Base-by-base conservation (phyloP, 2,329 filamentous ascomycete species). In the Nigrospora oryzae region DNA sequence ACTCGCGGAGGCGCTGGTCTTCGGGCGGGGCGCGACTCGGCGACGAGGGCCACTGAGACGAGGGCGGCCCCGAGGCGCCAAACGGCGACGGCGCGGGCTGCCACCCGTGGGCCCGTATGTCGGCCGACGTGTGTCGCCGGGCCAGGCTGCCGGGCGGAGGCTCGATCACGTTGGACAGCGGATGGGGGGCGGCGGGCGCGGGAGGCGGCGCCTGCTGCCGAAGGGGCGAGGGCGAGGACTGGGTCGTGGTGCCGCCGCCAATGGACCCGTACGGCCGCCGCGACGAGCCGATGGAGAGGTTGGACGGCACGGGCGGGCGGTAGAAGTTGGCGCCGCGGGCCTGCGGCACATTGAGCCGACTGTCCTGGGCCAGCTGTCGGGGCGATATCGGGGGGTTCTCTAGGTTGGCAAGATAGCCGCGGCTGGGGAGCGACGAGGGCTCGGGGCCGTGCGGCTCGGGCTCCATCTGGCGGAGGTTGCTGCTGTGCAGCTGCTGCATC, bases 41-140 rank as follows among this genome's bases (percentile, higher is more conserved):
- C 10, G 77, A 79, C 3, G 75, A 66, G 0, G 77, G 76, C 71
- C 75, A 79, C 13, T 70, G 69, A 3, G 66, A 63, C 1, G 73
- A 68, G 10, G 71, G 64, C 2, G 70, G 64, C 11, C 81, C 81
- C 4, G 83, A 82, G 8, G 77, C 73, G 58, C 81, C 86, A 11
- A 83, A 86, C 5, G 84, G 85, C 40, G 23, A 78, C 73, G 36
- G 71, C 68, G 40, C 66, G 8, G 73, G 73, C 50, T 82, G 83
- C 81, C 86, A 91, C 34, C 85, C 88, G 60, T 89, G 85, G 55
- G 90, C 84, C 43, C 93, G 84, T 54, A 98, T 97, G 61, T 98
- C 93, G 47, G 93, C 93, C 35, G 90, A 91, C 2, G 93, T 98
- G 65, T 98, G 93, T 49, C 91, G 81, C 51, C 91, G 83, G 38